Evolutionary conservation across 2,329 filamentous ascomycete species (phyloP), one percentile per base, ranked within the genome.

Genomic region (Aspergillus sp.): DNA sequence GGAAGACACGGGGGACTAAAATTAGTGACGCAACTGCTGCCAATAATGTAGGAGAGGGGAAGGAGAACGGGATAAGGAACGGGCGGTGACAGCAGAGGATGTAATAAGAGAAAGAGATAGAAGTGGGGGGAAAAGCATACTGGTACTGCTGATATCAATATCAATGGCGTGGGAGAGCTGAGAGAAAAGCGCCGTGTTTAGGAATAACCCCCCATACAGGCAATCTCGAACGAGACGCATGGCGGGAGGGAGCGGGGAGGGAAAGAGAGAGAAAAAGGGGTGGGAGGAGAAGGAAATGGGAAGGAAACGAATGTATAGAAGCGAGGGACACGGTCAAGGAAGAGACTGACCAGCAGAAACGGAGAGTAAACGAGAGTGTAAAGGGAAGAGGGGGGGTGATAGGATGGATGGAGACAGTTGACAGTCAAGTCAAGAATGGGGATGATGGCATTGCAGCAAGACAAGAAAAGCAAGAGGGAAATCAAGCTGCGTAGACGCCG

Each of bases 131-230:
- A 11, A 32, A 23, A 2, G 64, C 70, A 30, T 62, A 73, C 71
- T 57, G 60, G 69, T 61, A 61, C 70, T 63, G 50, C 60, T 66
- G 52, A 75, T 66, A 57, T 71, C 64, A 27, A 74, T 58, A 17
- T 67, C 61, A 48, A 74, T 70, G 7, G 71, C 65, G 54, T 54
- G 30, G 10, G 54, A 56, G 8, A 59, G 41, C 7, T 55, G 53
- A 38, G 27, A 3, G 56, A 53, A 17, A 63, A 21, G 8, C 66
- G 38, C 6, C 61, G 30, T 5, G 50, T 52, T 21, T 51, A 55
- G 19, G 42, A 55, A 32, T 41, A 55, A 44, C 39, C 39, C 53
- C 39, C 53, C 39, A 55, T 55, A 21, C 23, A 55, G 53, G 44
- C 15, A 42, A 55, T 44, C 53, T 44, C 42, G 53, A 44, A 55